Base-by-base conservation (phyloP, 2,329 filamentous ascomycete genomes). In the Emmonsiellopsis sp. region DNA sequence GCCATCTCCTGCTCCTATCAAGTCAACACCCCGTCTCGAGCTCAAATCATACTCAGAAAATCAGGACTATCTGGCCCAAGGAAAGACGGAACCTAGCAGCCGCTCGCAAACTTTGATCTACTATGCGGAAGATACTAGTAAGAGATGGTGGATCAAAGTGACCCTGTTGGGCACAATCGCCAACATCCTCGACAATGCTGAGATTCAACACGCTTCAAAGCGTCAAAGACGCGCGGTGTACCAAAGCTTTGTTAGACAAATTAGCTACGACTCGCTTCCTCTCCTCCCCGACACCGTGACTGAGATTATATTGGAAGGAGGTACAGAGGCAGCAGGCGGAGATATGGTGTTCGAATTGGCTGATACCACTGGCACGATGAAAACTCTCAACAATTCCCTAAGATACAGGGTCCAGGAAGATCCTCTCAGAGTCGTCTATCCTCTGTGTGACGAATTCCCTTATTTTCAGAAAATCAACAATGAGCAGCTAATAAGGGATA, bases 261-360 rank as follows among this genome's bases (percentile, higher is more conserved):
- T 62, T 10, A 35, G 61, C 53, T 61, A 55, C 48, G 40, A 51
- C 31, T 50, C 42, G 3, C 46, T 62, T 13, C 30, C 49, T 42
- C 59, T 60, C 48, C 50, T 63, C 15, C 35, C 54, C 34, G 37
- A 62, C 46, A 61, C 59, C 32, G 52, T 62, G 11, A 62, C 58
- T 49, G 57, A 62, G 46, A 1, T 62, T 7, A 52, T 60, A 5
- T 34, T 63, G 13, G 50, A 50, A 34, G 54, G 43, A 26, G 53
- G 51, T 51, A 3, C 15, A 37, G 10, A 32, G 48, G 52, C 40
- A 48, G 48, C 45, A 20, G 40, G 44, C 11, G 26, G n/a, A 30
- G 16, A 54, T 31, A 3, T n/a, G 47, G 51, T 54, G 15, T 15
- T 40, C 11, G 37, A 40, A 40, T 40, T 40, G 37, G 15, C 13